Conservation (phyloP, 768 basidiomycete species). For the Podaxis sp. region DNA sequence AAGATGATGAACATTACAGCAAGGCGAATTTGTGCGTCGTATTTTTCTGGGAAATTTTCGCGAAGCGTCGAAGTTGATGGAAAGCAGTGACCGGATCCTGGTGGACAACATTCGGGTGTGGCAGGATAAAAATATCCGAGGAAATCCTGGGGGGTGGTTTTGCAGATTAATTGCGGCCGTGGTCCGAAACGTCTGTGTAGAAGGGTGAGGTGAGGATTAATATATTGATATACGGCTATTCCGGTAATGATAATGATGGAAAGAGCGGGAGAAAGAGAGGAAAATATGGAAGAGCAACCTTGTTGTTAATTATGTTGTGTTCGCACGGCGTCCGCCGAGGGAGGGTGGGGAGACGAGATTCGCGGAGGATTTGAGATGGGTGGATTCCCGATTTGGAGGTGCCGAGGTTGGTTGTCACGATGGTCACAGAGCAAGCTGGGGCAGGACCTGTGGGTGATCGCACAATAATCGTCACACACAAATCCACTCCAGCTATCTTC, state of each 20-base stretch:
- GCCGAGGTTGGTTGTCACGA: not conserved
- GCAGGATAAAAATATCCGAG: not conserved
- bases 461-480: slow-evolving; percentile 20
- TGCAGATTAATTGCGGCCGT: too few species aligned
- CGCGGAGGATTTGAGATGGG: slow-evolving; percentile 14
- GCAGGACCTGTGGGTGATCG: slow-evolving; percentile 8
- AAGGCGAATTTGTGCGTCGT: not conserved
- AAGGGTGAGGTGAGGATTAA: too few species aligned
- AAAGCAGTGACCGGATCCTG: not conserved
- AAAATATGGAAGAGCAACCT: not conserved
- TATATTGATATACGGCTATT: too few species aligned
- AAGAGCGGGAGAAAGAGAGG: not conserved
- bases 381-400: not conserved
- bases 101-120: not conserved
- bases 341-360: slow-evolving; percentile 1
- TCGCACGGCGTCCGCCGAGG: not conserved
- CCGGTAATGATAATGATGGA: not conserved
- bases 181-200: too few species aligned
- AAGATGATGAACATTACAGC: not conserved
- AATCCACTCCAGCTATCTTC: slow-evolving; percentile 20
- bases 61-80: not conserved
- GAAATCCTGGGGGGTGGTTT: not conserved
- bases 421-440: not conserved
- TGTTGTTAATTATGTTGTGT: not conserved
- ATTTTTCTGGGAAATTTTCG: not conserved